A percentile compares a stretch with the other conserved stretches of the same genome.
Conservation (phyloP, 257 asterid species). For the Penstemon davidsonii region DNA sequence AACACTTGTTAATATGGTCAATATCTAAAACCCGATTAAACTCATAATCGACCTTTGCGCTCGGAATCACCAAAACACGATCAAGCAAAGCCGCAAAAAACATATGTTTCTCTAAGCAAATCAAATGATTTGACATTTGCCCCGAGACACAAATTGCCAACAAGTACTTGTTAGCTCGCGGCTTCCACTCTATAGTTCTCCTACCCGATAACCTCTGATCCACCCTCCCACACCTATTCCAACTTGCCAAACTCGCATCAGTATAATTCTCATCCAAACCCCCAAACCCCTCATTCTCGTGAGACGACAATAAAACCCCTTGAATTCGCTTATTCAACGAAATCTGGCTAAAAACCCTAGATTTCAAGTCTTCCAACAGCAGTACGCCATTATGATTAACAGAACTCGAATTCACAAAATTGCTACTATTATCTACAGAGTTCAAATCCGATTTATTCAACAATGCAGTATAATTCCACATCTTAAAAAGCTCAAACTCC, state of each 20-base stretch:
- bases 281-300: conserved; percentile 38
- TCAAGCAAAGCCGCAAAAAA: conserved; percentile 84
- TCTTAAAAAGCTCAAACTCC: conserved; percentile 66
- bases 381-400: conserved; percentile 18
- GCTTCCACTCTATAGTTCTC: conserved; percentile 83
- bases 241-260: conserved; percentile 44
- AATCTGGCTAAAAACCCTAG: conserved; percentile 60
- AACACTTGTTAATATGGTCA: conserved; percentile 76
- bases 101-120: conserved; percentile 96
- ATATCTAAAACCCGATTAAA: conserved; percentile 76
- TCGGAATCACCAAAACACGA: conserved; percentile 80
- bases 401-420: conserved; percentile 24
- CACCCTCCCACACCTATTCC: conserved; percentile 61
- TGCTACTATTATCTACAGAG: background rate
- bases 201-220: conserved; percentile 62
- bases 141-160: conserved; percentile 89
- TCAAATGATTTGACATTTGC: conserved; percentile 96
- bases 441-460: conserved; percentile 3
- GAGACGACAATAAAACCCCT: conserved; percentile 67
- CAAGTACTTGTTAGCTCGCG: conserved; percentile 69
- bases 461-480: conserved; percentile 58
- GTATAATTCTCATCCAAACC: conserved; percentile 46
- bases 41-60: conserved; percentile 82
- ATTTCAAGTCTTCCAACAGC: conserved; percentile 48
- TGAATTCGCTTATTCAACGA: conserved; percentile 75